Evolutionary conservation across 2,329 filamentous ascomycete genomes (phyloP), one percentile per base, ranked within the genome.

Genomic region (Aspergillus glaucus): DNA sequence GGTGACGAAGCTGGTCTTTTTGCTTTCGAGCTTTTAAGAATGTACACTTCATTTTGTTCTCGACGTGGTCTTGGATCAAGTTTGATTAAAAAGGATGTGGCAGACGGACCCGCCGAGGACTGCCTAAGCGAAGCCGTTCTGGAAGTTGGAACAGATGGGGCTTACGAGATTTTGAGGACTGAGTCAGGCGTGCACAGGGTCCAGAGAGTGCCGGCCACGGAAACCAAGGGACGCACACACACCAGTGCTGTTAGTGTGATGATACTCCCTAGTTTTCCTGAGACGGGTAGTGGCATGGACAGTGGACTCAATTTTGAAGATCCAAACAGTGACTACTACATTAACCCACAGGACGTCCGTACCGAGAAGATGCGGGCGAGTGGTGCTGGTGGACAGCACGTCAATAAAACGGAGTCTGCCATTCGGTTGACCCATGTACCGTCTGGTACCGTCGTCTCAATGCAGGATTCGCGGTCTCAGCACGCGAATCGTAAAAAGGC

Each of bases 401-500:
- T 98, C 65, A 98, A 98, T 73, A 96, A 92, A 68, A 98, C 93
- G 0, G 93, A 98, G 73, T 95, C 89, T 26, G 93, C 93, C 3
- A 88, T 98, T 52, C 85, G 93, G 8, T 77, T 98, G 61, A 97
- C 91, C 2, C 93, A 98, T 73, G 70, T 86, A 6, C 93, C 93
- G 2, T 95, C 90, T 1, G 87, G 87, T 41, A 93, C 84, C 0
- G 82, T 88, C 2, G 91, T 97, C 12, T 85, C 85, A 10, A 95
- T 97, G 79, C 93, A 98, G 68, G 93, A 98, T 66, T 85, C 84
- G 46, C 81, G 93, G 47, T 95, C 89, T 40, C 93, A 98, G 73
- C 84, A 88, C 58, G 82, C 88, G 56, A 98, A 98, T 70, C 81
- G 91, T 41, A 86, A 90, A 52, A 84, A 83, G 52, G 93, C 93